A percentile compares a stretch with the other conserved stretches of the same genome.
Conservation (phyloP, 305 asterid genomes). For the Fraxinus paxiana region DNA sequence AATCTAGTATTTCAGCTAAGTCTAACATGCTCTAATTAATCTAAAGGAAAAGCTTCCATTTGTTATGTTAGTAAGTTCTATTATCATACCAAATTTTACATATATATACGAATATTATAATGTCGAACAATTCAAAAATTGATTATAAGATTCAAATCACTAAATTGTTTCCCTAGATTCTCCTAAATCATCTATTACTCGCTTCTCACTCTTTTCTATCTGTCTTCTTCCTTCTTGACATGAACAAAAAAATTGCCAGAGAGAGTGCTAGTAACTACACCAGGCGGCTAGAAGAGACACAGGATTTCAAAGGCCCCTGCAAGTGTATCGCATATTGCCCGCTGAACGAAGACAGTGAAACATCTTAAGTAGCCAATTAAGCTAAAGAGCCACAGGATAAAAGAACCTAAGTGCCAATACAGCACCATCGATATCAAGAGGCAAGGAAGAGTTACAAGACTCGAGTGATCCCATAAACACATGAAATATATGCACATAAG, state of each 20-base stretch:
- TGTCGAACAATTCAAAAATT: neutral
- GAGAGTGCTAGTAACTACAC: neutral
- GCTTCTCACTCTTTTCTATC: neutral
- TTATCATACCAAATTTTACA: neutral
- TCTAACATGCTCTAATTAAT: neutral
- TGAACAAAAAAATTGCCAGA: neutral
- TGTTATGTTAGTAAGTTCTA: neutral
- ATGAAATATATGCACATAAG: neutral
- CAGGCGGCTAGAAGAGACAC: neutral
- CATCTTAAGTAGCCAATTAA: neutral
- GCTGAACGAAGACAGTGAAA: neutral
- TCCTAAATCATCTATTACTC: neutral
- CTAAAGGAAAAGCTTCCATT: neutral
- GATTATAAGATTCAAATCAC: neutral
- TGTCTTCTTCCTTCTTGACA: neutral
- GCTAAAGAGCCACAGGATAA: neutral
- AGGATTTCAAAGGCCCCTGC: neutral
- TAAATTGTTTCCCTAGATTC: neutral
- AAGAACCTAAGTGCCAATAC: conserved; percentile 8
- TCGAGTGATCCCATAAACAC: neutral
- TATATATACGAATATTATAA: neutral
- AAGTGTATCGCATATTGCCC: neutral
- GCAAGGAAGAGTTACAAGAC: neutral
- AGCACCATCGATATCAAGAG: neutral
- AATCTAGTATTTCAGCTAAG: neutral